Evolutionary conservation across 2,329 filamentous ascomycete species (phyloP), one percentile per base, ranked within the genome.

Genomic region (Exophiala sp.): DNA sequence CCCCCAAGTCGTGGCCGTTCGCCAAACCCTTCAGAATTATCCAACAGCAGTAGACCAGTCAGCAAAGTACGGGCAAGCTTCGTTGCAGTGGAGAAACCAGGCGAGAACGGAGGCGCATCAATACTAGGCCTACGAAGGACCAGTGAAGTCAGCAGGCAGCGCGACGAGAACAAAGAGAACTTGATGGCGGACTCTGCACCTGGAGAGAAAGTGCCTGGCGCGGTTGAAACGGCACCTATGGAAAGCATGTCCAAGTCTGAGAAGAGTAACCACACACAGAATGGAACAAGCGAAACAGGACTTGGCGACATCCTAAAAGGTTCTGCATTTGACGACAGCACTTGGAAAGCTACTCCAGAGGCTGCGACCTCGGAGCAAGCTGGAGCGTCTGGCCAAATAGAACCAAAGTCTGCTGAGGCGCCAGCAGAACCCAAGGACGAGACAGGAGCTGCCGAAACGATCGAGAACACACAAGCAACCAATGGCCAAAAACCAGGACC

Each of bases 41-140:
- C 69, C 57, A 70, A 64, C 54, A 54, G 69, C 70, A 59, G 83
- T 32, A 78, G 86, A 64, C 87, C 84, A 20, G 78, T 90, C 38
- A 89, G 87, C 58, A 89, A 87, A 71, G 84, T 91, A 40, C 81
- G 87, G 61, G 87, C 87, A 35, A 88, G 77, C 67, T 91, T 91
- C 67, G 80, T 91, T 48, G 82, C 86, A 14, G 80, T 91, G 42
- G 86, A 90, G 66, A 70, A 72, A 45, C 70, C 67, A 34, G 69
- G 73, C 34, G 72, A 74, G 49, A 57, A 65, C 53, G 72, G 70
- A n/a, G 47, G 66, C 64, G 35, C 71, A 68, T 47, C 57, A 11
- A 50, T 60, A 64, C 65, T 72, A 32, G 74, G 73, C 21, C 58
- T 78, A 53, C 70, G 69, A 55, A 75, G 72, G 61, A 66, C 65